Conservation (phyloP, 441 rosid genomes). For the Hura crepitans region DNA sequence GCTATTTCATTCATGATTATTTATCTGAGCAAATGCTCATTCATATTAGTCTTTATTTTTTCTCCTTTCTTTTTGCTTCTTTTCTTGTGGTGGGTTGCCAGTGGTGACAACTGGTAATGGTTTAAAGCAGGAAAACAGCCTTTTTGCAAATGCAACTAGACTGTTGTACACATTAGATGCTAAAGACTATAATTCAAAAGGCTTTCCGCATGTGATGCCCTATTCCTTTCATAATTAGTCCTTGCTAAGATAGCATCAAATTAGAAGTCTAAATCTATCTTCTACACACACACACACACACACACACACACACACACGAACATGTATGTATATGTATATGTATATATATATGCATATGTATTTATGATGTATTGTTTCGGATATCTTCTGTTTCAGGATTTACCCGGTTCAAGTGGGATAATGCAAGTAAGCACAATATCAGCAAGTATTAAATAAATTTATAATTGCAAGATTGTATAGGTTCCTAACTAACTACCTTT, state of each 20-base stretch:
- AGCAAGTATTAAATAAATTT: neutral
- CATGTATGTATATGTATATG: too few species aligned
- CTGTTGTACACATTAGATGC: neutral
- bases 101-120: neutral
- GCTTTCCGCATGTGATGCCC: neutral
- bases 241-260: neutral
- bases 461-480: slow-evolving; percentile 8
- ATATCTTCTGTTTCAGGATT: slow-evolving; percentile 49
- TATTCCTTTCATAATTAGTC: neutral
- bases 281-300: too few species aligned
- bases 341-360: too few species aligned
- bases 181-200: neutral
- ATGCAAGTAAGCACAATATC: slow-evolving; percentile 75
- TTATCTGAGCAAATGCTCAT: neutral
- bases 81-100: neutral
- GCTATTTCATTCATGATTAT: too few species aligned
- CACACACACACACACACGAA: too few species aligned
- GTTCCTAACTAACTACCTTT: slow-evolving; percentile 18
- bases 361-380: neutral
- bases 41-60: neutral
- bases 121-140: neutral
- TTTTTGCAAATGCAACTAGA: neutral
- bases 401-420: slow-evolving; percentile 90
- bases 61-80: neutral
- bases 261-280: neutral